Base-by-base conservation (phyloP, 176 grass and related monocot species). In the Oryza coarctata region DNA sequence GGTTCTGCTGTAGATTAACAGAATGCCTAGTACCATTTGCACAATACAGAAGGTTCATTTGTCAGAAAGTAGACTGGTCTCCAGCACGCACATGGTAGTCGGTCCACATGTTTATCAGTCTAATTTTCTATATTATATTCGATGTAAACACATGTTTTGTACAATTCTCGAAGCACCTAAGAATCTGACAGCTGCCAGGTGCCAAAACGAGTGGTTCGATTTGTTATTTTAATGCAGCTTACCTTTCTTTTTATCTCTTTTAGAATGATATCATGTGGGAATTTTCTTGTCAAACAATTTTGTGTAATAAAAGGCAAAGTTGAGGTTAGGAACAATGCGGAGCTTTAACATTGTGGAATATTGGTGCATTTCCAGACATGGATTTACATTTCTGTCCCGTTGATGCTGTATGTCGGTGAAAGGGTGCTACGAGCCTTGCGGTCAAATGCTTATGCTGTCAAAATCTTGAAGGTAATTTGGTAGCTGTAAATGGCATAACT, bases 341-440 rank as follows among this genome's bases (percentile, higher is more conserved):
- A 5, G 15, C 1, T 4, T 61, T 87, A 36, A 78, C 60, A 55
- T 38, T 80, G 18, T 63, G 13, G 41, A 74, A 49, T 75, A 67
- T 17, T 75, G 78, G 31, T 75, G 36, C 7, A 25, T 65, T 85
- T 86, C 38, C 90, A 99, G 96, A 99, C 96, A 88, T 99, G 96
- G 96, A 99, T 99, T 91, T 99, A 99, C 89, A 93, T 99, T 68
- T 85, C 93, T 13, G 73, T 99, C 52, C 96, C 96, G 0, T 80
- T 99, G 87, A 34, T 83, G 14, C 70, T 95, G 36, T 99, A 99
- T 31, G 80, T 91, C 1, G 96, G 96, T 45, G 96, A 95, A 38
- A 81, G 96, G 81, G 90, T 81, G 63, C 82, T 99, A 10, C 74
- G 96, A 79, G 93, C 90, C 70, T 74, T 99, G 33, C 89, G 96